These are phyloP conservation scores for Penicillium freii DNA, from an alignment of 2,329 filamentous ascomycete species.

Conservation along the genomic window DNA sequence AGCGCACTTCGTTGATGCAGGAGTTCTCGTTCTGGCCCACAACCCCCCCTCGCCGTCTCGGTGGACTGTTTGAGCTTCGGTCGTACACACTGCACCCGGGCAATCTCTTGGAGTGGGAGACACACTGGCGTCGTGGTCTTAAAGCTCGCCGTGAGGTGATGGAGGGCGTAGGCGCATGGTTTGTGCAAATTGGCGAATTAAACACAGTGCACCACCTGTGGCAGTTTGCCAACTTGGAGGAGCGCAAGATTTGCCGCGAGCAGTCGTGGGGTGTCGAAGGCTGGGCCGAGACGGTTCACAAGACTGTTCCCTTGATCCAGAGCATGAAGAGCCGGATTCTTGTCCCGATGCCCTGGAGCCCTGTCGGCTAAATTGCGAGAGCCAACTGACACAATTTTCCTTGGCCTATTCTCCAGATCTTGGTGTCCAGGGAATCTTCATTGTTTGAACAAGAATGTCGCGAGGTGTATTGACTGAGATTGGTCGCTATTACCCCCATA, in stretches of 20 bases:
- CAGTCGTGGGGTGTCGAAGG: constrained; percentile 94
- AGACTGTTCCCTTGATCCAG: constrained; percentile 96
- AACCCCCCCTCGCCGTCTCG: constrained; percentile 80
- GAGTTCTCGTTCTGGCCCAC: constrained; percentile 99
- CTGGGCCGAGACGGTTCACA: constrained; percentile 97
- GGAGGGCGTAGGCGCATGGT: constrained; percentile 98
- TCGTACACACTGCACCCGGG: constrained; percentile 96
- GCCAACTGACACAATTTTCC: neutral
- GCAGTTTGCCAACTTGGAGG: constrained; percentile 97
- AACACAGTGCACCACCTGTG: constrained; percentile 98
- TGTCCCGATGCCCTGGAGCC: constrained; percentile 94
- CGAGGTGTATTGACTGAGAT: neutral
- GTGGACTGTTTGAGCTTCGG: constrained; percentile 90
- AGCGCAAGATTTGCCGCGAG: constrained; percentile 84
- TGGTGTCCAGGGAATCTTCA: neutral
- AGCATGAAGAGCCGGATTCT: constrained; percentile 92
- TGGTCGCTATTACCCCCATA: neutral
- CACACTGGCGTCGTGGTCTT: constrained; percentile 90
- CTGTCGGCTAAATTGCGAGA: constrained; percentile 63
- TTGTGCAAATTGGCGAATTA: constrained; percentile 94
- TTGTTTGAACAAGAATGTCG: neutral
- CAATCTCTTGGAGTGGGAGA: constrained; percentile 97
- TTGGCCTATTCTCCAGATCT: neutral
- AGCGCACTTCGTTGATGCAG: constrained; percentile 92
- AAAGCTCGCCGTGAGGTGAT: constrained; percentile 92